These are phyloP conservation scores for Penicillium sp. DNA, from an alignment of 2,329 filamentous ascomycete genomes.

Conservation along the genomic window DNA sequence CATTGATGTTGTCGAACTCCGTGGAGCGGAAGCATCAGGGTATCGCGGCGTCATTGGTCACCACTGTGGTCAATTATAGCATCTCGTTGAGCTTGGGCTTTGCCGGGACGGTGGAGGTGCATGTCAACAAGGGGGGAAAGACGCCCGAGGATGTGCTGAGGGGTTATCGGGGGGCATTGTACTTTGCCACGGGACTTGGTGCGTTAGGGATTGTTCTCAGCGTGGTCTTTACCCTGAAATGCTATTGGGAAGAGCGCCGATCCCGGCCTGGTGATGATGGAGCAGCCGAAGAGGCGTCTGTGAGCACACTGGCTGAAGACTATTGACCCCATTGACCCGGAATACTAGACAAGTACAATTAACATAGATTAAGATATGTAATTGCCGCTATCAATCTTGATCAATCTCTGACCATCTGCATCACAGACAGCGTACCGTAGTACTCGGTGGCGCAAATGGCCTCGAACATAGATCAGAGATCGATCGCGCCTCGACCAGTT, in stretches of 20 bases:
- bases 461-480: not conserved
- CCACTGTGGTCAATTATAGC: conserved; percentile 4
- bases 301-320: not conserved
- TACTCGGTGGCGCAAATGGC: not conserved
- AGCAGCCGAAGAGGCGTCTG: not conserved
- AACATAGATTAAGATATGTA: not conserved
- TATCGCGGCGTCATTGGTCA: conserved; percentile 2
- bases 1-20: not conserved
- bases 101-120: conserved; percentile 37
- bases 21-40: not conserved
- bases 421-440: not conserved
- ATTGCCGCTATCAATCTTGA: not conserved
- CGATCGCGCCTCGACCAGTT: not conserved
- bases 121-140: conserved; percentile 45
- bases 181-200: conserved; percentile 42
- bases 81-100: conserved; percentile 4
- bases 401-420: not conserved
- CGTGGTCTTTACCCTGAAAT: conserved; percentile 14
- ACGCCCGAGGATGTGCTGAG: conserved; percentile 36
- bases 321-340: not conserved
- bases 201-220: conserved; percentile 31
- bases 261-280: not conserved
- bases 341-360: not conserved
- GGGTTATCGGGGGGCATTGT: conserved; percentile 47
- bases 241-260: conserved; percentile 13